phyloP scores from a whole-genome alignment of 805 yeast species.

The Myxozyma udenii region DNA sequence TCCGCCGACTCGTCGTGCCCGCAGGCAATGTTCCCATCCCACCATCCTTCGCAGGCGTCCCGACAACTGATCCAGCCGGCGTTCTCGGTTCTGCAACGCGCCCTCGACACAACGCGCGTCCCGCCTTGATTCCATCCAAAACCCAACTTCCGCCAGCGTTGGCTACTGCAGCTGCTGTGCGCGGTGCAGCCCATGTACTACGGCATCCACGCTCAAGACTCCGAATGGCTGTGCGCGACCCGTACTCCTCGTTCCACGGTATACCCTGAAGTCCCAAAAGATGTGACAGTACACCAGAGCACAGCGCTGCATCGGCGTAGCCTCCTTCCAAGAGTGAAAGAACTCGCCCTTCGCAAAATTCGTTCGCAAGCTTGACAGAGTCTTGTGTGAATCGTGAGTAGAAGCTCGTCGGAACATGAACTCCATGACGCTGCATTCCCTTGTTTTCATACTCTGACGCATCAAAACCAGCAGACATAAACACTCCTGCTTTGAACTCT shows the following conservation, averaged over 20 bases:
- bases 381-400: conserved; percentile 70
- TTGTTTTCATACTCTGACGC: conserved; percentile 78
- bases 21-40: conserved; percentile 1
- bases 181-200: conserved; percentile 18
- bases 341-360: conserved; percentile 58
- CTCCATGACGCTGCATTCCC: conserved; percentile 82
- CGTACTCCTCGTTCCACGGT: conserved; percentile 19
- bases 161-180: conserved; percentile 5
- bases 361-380: conserved; percentile 63
- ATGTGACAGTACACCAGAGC: conserved; percentile 78
- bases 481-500: conserved; percentile 56
- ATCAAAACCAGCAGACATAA: conserved; percentile 86
- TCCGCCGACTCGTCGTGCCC: conserved; percentile 4
- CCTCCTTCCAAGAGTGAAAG: conserved; percentile 81
- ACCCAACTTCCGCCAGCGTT: conserved; percentile 17
- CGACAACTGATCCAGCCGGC: conserved; percentile 4
- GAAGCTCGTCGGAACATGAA: conserved; percentile 77
- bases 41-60: conserved; percentile 2
- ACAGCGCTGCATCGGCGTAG: conserved; percentile 74
- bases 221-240: not conserved
- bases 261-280: conserved; percentile 59
- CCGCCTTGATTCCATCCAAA: conserved; percentile 35
- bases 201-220: conserved; percentile 22
- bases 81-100: not conserved
- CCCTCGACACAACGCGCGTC: conserved; percentile 34